A percentile compares a stretch with the other conserved stretches of the same genome.
These are phyloP conservation scores for Mortierella sp. DNA, from an alignment of 371 early-diverging fungal genomes.

Conservation along the genomic window DNA sequence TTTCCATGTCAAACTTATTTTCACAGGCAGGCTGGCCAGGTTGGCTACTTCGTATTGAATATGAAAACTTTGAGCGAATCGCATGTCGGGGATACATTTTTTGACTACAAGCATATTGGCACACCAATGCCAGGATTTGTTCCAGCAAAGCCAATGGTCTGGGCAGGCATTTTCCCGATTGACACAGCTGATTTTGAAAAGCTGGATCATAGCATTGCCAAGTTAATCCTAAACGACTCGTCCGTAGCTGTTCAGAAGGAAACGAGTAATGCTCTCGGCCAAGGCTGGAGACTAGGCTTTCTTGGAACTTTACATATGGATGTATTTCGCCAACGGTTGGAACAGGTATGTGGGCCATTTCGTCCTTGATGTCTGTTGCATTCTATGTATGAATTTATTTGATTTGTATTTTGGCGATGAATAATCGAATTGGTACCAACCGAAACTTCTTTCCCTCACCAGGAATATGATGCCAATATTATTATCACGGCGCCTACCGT, in stretches of 20 bases:
- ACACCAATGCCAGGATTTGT: constrained; percentile 91
- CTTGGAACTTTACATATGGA: constrained; percentile 98
- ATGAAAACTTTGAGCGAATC: constrained; percentile 96
- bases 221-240: constrained; percentile 95
- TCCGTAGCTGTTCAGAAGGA: constrained; percentile 92
- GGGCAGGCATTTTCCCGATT: constrained; percentile 92
- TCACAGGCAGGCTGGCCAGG: constrained; percentile 90
- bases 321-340: constrained; percentile 94
- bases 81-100: constrained; percentile 97
- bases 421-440: background rate
- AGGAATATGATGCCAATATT: constrained; percentile 93
- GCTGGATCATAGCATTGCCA: constrained; percentile 91
- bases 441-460: background rate
- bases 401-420: too few species aligned
- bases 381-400: too few species aligned
- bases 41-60: constrained; percentile 92
- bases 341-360: constrained; percentile 84
- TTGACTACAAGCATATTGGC: constrained; percentile 70
- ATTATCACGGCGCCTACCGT: constrained; percentile 96
- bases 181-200: constrained; percentile 90
- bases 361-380: too few species aligned
- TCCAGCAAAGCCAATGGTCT: constrained; percentile 92
- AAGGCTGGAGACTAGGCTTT: constrained; percentile 98
- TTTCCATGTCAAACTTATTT: background rate
- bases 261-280: constrained; percentile 91